These are phyloP conservation scores for Pichia sp. DNA, from an alignment of 1,139 yeast species.

Conservation along the genomic window DNA sequence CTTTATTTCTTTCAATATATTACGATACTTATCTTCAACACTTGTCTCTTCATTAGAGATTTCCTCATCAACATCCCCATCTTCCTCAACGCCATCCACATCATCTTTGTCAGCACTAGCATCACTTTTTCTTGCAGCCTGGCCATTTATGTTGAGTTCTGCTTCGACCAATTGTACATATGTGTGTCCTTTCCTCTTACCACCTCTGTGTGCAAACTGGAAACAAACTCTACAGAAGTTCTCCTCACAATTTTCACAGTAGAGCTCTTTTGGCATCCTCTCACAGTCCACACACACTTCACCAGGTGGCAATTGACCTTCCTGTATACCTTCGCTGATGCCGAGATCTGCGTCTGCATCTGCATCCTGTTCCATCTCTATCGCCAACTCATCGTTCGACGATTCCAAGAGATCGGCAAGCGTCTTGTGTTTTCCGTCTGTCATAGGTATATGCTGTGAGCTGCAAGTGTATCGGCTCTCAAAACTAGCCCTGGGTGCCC, in stretches of 20 bases:
- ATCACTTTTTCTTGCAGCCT: slow-evolving; percentile 1
- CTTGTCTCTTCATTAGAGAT: slow-evolving; percentile 7
- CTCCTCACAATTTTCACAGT: slow-evolving; percentile 54
- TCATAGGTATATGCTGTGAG: no score
- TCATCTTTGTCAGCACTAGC: slow-evolving; percentile 1
- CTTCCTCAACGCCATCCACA: not conserved
- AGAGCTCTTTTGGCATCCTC: slow-evolving; percentile 57
- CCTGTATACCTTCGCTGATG: slow-evolving; percentile 1
- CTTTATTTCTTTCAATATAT: slow-evolving; percentile 30
- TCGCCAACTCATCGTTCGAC: no score
- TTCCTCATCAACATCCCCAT: slow-evolving; percentile 5
- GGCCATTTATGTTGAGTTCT: slow-evolving; percentile 16
- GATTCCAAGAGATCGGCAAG: slow-evolving; percentile 23
- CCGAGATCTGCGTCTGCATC: slow-evolving; percentile 9
- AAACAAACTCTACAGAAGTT: slow-evolving; percentile 61
- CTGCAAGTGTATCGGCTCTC: no score
- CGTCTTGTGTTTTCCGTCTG: slow-evolving; percentile 18
- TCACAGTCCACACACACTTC: slow-evolving; percentile 53
- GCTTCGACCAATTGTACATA: slow-evolving; percentile 20
- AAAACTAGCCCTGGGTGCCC: no score
- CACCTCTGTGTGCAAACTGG: slow-evolving; percentile 58
- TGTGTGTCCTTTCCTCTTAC: slow-evolving; percentile 41
- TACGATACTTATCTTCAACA: no score
- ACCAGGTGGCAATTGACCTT: slow-evolving; percentile 4
- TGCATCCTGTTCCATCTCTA: slow-evolving; percentile 6